Percentiles rank a stretch among this genome's conserved stretches.
phyloP scores from a whole-genome alignment of 768 basidiomycete genomes.

The Rhodotorula sphaerocarpa region DNA sequence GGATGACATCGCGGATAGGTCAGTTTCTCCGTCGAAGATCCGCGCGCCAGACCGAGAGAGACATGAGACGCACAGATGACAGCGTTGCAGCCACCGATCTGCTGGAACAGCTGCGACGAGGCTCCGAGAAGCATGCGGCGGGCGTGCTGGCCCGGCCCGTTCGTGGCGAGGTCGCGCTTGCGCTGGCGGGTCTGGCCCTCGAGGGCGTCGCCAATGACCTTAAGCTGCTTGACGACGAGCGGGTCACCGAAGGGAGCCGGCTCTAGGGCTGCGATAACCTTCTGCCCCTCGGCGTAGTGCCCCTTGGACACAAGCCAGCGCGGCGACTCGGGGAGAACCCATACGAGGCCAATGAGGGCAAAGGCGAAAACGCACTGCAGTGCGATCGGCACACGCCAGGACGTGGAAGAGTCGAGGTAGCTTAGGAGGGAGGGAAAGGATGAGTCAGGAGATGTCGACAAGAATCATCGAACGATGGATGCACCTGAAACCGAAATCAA shows the following conservation, averaged over 20 bases:
- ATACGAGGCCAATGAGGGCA: constrained; percentile 30
- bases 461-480: constrained; percentile 46
- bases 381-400: constrained; percentile 49
- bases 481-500: constrained; percentile 53
- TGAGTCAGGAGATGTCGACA: constrained; percentile 45
- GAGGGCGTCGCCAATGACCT: neutral
- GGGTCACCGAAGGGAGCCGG: constrained; percentile 25
- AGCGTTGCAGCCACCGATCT: constrained; percentile 60
- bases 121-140: constrained; percentile 54
- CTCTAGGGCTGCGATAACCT: constrained; percentile 30
- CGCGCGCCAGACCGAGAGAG: neutral
- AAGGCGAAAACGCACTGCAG: constrained; percentile 48
- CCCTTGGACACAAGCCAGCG: constrained; percentile 26
- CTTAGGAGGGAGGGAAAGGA: constrained; percentile 44
- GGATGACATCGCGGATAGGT: constrained; percentile 46
- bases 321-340: neutral
- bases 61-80: constrained; percentile 9
- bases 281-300: constrained; percentile 21
- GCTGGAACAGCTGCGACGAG: constrained; percentile 59
- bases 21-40: neutral
- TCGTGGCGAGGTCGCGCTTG: constrained; percentile 35
- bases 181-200: constrained; percentile 19
- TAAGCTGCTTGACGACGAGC: constrained; percentile 28
- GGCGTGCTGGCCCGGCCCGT: constrained; percentile 51
- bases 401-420: constrained; percentile 41